Conservation (phyloP, 31 red algal genomes). For the Endocladia muricata region DNA sequence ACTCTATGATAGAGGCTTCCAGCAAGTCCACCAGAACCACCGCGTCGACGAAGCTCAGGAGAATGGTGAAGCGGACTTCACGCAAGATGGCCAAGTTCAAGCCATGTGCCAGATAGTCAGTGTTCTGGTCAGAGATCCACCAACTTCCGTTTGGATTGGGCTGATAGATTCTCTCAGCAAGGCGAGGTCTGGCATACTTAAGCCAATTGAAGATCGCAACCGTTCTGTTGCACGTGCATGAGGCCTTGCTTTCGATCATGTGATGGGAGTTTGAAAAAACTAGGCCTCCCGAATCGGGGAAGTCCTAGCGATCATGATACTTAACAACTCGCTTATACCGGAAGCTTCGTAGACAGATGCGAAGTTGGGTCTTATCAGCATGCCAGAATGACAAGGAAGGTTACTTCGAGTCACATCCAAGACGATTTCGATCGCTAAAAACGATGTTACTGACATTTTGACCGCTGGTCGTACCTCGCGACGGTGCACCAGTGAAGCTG, state of each 20-base stretch:
- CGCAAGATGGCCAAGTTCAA: neutral
- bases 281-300: neutral
- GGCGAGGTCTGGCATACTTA: neutral
- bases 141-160: neutral
- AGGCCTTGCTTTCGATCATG: neutral
- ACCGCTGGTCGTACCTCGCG: too few relatives aligned
- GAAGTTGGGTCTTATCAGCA: neutral
- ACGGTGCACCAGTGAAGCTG: too few relatives aligned
- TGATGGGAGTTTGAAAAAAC: neutral
- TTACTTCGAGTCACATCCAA: neutral
- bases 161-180: neutral
- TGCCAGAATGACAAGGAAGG: neutral
- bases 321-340: neutral
- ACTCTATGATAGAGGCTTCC: neutral
- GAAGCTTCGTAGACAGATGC: neutral
- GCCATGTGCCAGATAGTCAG: neutral
- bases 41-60: neutral
- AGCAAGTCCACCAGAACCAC: neutral
- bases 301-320: neutral
- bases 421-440: neutral
- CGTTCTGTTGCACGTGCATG: neutral
- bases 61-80: neutral
- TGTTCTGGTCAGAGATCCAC: neutral
- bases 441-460: too few relatives aligned
- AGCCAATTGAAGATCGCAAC: neutral